phyloP scores from a whole-genome alignment of 2,329 filamentous ascomycete genomes.

The Monosporascus sp. region DNA sequence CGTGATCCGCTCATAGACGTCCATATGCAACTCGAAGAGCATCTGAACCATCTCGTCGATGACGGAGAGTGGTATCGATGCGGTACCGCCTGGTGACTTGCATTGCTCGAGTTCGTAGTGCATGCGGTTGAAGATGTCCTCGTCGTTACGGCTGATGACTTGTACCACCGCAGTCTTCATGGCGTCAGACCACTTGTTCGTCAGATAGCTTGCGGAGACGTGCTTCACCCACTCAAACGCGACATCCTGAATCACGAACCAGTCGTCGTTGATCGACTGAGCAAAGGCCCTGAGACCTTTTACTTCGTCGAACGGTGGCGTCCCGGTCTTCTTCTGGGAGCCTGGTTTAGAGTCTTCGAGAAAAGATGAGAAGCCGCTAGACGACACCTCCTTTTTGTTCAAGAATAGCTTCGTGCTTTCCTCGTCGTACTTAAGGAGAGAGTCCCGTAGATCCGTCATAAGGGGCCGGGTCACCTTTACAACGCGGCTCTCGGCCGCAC shows the following conservation, averaged over 20 bases:
- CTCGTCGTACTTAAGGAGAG: constrained; percentile 46
- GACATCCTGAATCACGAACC: constrained; percentile 52
- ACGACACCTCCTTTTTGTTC: constrained; percentile 47
- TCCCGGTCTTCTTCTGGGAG: constrained; percentile 43
- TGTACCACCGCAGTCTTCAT: constrained; percentile 54
- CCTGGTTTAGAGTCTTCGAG: constrained; percentile 57
- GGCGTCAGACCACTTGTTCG: constrained; percentile 52
- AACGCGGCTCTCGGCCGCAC: constrained; percentile 45
- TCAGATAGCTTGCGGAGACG: constrained; percentile 46
- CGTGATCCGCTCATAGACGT: constrained; percentile 54
- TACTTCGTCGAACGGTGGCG: constrained; percentile 45
- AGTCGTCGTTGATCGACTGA: constrained; percentile 40
- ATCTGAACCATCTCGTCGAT: constrained; percentile 48
- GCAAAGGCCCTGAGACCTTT: constrained; percentile 50
- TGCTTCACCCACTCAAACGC: constrained; percentile 53
- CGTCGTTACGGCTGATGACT: constrained; percentile 49
- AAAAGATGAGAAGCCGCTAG: constrained; percentile 54
- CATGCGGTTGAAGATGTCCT: constrained; percentile 44
- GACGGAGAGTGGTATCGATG: constrained; percentile 16
- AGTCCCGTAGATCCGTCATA: constrained; percentile 44
- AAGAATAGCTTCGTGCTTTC: constrained; percentile 49
- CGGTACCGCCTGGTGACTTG: constrained; percentile 11
- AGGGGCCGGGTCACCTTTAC: constrained; percentile 41
- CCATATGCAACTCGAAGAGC: constrained; percentile 57
- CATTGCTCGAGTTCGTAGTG: constrained; percentile 33